These are phyloP conservation scores for Thelonectria blattea DNA, from an alignment of 2,329 filamentous ascomycete genomes.

Conservation along the genomic window DNA sequence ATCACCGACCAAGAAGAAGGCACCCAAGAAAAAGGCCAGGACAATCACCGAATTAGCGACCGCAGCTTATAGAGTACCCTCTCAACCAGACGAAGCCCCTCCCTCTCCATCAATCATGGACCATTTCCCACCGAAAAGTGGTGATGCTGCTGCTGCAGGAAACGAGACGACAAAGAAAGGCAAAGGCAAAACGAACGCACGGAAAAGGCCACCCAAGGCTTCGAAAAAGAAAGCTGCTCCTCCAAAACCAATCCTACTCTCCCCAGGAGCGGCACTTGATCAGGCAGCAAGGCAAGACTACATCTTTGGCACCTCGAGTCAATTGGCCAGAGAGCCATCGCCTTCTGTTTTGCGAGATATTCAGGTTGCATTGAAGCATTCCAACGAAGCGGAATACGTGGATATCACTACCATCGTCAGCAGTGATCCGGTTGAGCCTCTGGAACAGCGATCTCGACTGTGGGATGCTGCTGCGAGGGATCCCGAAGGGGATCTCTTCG, in stretches of 20 bases:
- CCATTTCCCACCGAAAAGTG: slow-evolving; percentile 43
- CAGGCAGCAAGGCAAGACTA: slow-evolving; percentile 75
- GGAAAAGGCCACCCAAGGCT: slow-evolving; percentile 40
- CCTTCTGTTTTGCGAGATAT: slow-evolving; percentile 68
- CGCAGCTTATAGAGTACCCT: slow-evolving; percentile 62
- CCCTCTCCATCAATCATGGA: slow-evolving; percentile 51
- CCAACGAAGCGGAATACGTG: slow-evolving; percentile 53
- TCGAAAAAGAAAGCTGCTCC: slow-evolving; percentile 49
- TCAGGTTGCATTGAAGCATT: slow-evolving; percentile 65
- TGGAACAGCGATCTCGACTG: slow-evolving; percentile 51
- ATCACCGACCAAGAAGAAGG: slow-evolving; percentile 55
- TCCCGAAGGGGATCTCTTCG: slow-evolving; percentile 66
- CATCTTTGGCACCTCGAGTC: slow-evolving; percentile 86
- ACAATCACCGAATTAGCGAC: slow-evolving; percentile 83
- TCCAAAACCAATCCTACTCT: slow-evolving; percentile 63
- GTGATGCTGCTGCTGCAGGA: slow-evolving; percentile 1
- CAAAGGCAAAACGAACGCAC: slow-evolving; percentile 43
- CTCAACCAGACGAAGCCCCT: slow-evolving; percentile 40
- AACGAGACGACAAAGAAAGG: slow-evolving; percentile 31
- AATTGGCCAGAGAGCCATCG: slow-evolving; percentile 75
- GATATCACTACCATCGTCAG: slow-evolving; percentile 49
- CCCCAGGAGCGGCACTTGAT: slow-evolving; percentile 70
- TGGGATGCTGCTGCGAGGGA: slow-evolving; percentile 77
- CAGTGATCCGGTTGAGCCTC: slow-evolving; percentile 46
- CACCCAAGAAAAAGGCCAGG: slow-evolving; percentile 70